phyloP scores from a whole-genome alignment of 768 basidiomycete genomes.

The Neoboletus subvelutipes region DNA sequence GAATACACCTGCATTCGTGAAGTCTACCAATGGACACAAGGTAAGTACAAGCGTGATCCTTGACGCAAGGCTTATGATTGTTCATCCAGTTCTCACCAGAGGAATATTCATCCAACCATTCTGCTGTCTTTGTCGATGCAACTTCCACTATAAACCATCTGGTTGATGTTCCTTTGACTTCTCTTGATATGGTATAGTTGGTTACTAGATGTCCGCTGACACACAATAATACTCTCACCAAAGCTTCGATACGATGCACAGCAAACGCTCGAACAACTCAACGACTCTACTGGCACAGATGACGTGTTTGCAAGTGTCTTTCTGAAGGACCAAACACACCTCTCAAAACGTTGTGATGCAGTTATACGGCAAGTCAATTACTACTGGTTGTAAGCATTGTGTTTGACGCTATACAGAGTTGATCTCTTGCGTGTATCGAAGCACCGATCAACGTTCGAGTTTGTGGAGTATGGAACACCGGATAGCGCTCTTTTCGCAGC shows the following conservation, averaged over 20 bases:
- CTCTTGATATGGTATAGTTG: conserved; percentile 67
- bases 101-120: conserved; percentile 51
- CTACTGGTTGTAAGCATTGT: neutral
- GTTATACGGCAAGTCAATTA: conserved; percentile 52
- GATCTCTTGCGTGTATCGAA: conserved; percentile 41
- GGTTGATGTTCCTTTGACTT: conserved; percentile 70
- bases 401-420: conserved; percentile 42
- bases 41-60: conserved; percentile 36
- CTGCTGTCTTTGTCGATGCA: conserved; percentile 75
- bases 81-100: conserved; percentile 53
- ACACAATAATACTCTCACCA: conserved; percentile 2
- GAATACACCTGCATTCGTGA: conserved; percentile 58
- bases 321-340: conserved; percentile 64
- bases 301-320: conserved; percentile 75
- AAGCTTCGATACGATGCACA: conserved; percentile 78
- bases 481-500: conserved; percentile 54
- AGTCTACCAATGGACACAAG: conserved; percentile 49
- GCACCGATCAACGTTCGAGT: conserved; percentile 40
- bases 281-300: conserved; percentile 42
- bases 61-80: neutral
- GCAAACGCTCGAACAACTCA: conserved; percentile 65
- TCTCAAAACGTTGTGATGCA: conserved; percentile 70
- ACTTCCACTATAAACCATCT: conserved; percentile 76
- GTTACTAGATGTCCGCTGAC: neutral
- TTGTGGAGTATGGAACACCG: conserved; percentile 56